Base-by-base conservation (phyloP, 768 basidiomycete genomes). In the Phylloporus arenicola region DNA sequence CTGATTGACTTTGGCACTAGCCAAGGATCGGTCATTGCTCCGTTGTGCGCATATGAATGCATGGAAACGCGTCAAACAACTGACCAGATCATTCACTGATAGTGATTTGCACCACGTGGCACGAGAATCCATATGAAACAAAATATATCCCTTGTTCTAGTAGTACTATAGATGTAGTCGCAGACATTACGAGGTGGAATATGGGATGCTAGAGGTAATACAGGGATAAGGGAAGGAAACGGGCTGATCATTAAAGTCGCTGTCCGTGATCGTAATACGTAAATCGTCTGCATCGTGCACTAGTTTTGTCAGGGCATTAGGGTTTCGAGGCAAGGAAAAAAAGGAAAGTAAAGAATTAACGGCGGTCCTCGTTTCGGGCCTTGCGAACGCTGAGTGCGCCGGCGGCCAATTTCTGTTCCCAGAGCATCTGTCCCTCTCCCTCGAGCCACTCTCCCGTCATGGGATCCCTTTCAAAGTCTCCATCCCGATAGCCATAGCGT, bases 381-480 rank as follows among this genome's bases (percentile, higher is more conserved):
- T 69, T 75, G 51, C 66, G 68, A 39, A 64, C 55, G 45, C 59
- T 65, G 34, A 74, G 60, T 12, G 63, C 62, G 14, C 76, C 75
- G 2, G 70, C 56, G 1, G 67, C 64, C 13, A 70, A 74, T 61
- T 78, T 79, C 45, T 77, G 75, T 57, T 88, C 83, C 87, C 88
- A 90, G 19, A 63, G 47, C 17, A 64, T 61, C 38, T 78, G 80
- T 12, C 82, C 83, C 63, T 92, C 85, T 25, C 78, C 83, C 13
- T 78, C 77, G 14, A 75, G 38, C 90, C 90, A 92, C 30, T 77
- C 74, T 12, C 84, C 84, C 0, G 81, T 79, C 37, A 64, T 51
- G 1, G 82, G 68, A 55, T 88, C 78, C 43, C 83, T 78, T 58
- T 92, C 90, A 57, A 92, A 92, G 62, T 92, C 89, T 1, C 89